phyloP scores from a whole-genome alignment of 208 protist species.

The Leishmania martiniquensis region DNA sequence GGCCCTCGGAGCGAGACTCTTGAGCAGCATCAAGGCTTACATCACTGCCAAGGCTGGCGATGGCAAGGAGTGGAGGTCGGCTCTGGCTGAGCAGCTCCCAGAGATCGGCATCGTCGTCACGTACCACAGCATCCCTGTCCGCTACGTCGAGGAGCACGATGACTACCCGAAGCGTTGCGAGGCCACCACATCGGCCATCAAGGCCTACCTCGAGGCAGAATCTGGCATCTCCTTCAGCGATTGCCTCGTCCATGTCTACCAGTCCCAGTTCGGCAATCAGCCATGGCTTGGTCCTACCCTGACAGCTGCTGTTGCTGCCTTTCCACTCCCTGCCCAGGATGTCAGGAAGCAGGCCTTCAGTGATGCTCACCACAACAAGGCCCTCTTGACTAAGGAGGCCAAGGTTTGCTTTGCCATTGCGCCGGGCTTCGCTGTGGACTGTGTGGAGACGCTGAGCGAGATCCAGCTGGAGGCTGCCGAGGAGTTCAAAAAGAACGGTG shows the following conservation, averaged over 20 bases:
- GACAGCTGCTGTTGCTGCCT: conserved; percentile 13
- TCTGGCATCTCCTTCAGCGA: conserved; percentile 18
- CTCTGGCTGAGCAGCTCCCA: background rate
- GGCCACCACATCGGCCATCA: conserved; percentile 25
- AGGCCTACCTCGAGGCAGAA: conserved; percentile 11
- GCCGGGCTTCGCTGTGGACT: conserved; percentile 49
- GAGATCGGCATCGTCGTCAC: conserved; percentile 38
- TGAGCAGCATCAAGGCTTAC: conserved; percentile 21
- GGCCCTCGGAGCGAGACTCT: conserved; percentile 20
- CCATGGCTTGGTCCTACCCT: conserved; percentile 52
- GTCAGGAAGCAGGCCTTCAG: conserved; percentile 17
- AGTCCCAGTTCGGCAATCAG: conserved; percentile 54
- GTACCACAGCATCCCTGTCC: conserved; percentile 51
- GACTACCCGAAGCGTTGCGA: conserved; percentile 38
- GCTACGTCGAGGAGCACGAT: conserved; percentile 37
- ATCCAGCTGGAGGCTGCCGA: conserved; percentile 29
- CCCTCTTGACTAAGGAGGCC: conserved; percentile 10
- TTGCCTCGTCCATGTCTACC: conserved; percentile 38
- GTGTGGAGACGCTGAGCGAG: conserved; percentile 50
- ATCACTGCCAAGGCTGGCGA: background rate
- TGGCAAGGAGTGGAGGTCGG: conserved; percentile 2
- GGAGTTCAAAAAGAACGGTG: conserved; percentile 36
- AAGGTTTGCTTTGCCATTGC: conserved; percentile 33
- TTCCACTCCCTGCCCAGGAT: conserved; percentile 13
- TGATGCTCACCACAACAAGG: conserved; percentile 9